Evolutionary conservation across 1,284 basidiomycete species (phyloP), one percentile per base, ranked within the genome.

Genomic region (Cutaneotrichosporon mucoides): DNA sequence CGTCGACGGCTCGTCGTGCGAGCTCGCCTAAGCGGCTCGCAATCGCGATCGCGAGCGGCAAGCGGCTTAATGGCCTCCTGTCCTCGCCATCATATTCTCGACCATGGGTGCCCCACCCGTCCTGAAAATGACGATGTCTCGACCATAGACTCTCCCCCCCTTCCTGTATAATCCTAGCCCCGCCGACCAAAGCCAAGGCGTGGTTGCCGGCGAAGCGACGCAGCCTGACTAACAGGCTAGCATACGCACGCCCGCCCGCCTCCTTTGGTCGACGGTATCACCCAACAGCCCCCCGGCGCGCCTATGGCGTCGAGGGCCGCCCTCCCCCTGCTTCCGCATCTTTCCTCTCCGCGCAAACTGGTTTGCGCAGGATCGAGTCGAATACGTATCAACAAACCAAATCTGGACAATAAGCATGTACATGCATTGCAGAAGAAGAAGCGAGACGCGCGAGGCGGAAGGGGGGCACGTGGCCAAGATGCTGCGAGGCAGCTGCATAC

Each of bases 1-100:
- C 33, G 42, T 41, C 56, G 41, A 86, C 68, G 81, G 81, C 55
- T 81, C 81, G 65, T 76, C 82, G 57, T 88, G 86, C 75, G 72
- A 82, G 53, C 66, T 78, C 49, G 72, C 82, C 55, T 85, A 79
- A 81, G 55, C 52, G 38, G 15, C 12, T 46, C 40, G 41, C 34
- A 13, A 10, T 12, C 40, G 40, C 7, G 24, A 24, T 24, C 24
- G 24, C 24, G 24, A 24, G 24, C 24, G 24, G 24, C 24, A 24
- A 24, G 24, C 24, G 24, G 24, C 24, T 24, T 24, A 24, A 24
- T 24, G 24, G 24, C 24, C 24, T 24, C 24, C 24, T 24, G 24
- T 24, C 24, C 24, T 24, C 24, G 24, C 40, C 40, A 13, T 24
- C 45, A 24, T 5, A 38, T 33, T 37, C 10, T 41, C 13, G 13